Conservation (phyloP, 495 filamentous ascomycete species). For the Friedmanniomyces simplex region DNA sequence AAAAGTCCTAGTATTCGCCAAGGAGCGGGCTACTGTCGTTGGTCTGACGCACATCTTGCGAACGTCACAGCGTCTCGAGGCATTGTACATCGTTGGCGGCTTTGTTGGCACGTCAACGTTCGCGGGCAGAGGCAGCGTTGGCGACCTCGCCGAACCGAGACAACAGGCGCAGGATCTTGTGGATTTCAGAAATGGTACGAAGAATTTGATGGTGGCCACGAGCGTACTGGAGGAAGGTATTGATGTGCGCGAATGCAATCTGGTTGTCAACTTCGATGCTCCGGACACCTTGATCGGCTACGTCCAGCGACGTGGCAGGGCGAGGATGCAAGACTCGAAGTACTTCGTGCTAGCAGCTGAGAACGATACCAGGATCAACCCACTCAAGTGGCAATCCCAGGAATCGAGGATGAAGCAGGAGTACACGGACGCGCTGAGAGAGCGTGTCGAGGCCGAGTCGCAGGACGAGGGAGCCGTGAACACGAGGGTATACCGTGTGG, state of each 20-base stretch:
- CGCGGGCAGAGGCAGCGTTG: conserved; percentile 38
- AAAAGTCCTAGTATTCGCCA: conserved; percentile 64
- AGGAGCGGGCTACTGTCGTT: conserved; percentile 58
- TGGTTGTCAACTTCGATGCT: conserved; percentile 76
- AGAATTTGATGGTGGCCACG: conserved; percentile 74
- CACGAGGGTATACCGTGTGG: conserved; percentile 33
- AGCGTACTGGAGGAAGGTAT: conserved; percentile 88
- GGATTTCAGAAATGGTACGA: conserved; percentile 55
- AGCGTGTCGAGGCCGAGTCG: conserved; percentile 33
- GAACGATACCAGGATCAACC: conserved; percentile 29
- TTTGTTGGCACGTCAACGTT: conserved; percentile 64
- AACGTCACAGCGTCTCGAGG: conserved; percentile 44
- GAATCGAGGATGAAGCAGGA: conserved; percentile 63
- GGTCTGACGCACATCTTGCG: conserved; percentile 58
- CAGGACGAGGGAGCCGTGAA: conserved; percentile 37
- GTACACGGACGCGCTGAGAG: conserved; percentile 61
- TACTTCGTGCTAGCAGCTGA: conserved; percentile 54
- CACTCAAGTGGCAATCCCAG: conserved; percentile 47
- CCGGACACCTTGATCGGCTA: conserved; percentile 74
- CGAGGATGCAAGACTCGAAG: conserved; percentile 59
- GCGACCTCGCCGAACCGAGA: conserved; percentile 48
- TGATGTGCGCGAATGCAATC: conserved; percentile 73
- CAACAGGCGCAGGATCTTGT: conserved; percentile 51
- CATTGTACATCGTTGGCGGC: conserved; percentile 49
- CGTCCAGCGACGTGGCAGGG: conserved; percentile 78